Evolutionary conservation across 495 filamentous ascomycete genomes (phyloP).

Genomic region (Penicillium goetzii): DNA sequence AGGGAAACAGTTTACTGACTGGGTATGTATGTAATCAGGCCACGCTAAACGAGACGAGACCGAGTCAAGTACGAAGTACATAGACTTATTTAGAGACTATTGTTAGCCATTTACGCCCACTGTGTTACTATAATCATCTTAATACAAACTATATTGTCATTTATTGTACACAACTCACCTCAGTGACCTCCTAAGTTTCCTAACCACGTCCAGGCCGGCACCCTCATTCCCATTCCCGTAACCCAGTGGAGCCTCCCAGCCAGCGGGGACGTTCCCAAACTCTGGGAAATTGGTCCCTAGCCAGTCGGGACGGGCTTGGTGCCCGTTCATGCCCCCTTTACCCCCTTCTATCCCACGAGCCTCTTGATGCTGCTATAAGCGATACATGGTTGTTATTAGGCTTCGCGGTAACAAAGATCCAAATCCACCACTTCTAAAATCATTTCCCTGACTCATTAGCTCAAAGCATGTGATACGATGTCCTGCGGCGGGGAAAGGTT

Average conservation of each 20-base stretch:
- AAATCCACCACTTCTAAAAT: not conserved
- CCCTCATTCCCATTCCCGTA: not conserved
- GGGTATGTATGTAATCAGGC: not conserved
- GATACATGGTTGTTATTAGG: not conserved
- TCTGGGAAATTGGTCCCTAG: slow-evolving; percentile 9
- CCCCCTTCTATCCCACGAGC: not conserved
- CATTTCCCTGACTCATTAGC: not conserved
- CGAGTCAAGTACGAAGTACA: not conserved
- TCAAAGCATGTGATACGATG: not conserved
- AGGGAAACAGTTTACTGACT: not conserved
- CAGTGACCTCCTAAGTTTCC: not conserved
- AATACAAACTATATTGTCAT: not conserved
- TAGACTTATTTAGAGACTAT: too few species aligned
- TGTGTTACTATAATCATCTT: not conserved
- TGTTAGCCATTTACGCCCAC: not conserved
- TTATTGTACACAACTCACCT: not conserved
- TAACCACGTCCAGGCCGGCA: not conserved
- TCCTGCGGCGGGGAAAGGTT: slow-evolving; percentile 8
- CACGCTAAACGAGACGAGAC: not conserved
- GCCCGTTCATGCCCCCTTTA: not conserved
- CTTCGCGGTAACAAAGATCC: not conserved
- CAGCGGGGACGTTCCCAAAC: slow-evolving; percentile 7
- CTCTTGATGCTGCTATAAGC: not conserved
- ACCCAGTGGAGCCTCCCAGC: not conserved
- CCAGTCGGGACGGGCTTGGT: not conserved